Evolutionary conservation across 495 filamentous ascomycete genomes (phyloP).

Genomic region (Talaromyces adpressus): DNA sequence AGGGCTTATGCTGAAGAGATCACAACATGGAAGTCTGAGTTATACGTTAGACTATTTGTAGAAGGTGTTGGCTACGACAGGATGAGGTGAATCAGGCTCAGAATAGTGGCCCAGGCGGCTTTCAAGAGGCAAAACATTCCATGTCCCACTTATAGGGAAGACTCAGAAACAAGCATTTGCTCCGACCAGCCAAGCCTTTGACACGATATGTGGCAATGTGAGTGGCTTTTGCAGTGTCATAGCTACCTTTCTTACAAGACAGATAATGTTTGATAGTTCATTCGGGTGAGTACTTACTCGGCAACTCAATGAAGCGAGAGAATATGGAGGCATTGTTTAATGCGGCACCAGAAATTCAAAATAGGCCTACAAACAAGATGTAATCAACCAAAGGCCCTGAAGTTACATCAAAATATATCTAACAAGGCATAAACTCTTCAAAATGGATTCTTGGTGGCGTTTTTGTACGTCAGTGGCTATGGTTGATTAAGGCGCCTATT

Average conservation of each 20-base stretch:
- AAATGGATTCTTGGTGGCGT: background rate
- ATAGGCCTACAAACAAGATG: background rate
- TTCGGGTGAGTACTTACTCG: background rate
- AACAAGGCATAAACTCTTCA: background rate
- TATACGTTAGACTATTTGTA: background rate
- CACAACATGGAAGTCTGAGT: background rate
- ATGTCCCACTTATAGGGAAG: background rate
- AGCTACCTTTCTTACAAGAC: background rate
- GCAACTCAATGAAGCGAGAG: background rate
- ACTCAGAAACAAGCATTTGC: background rate
- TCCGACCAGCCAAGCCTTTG: background rate
- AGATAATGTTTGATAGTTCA: background rate
- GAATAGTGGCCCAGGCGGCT: background rate
- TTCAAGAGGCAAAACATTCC: background rate
- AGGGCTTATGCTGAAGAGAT: background rate
- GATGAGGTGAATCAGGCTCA: background rate
- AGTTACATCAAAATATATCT: background rate
- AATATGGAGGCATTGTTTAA: background rate
- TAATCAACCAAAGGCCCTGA: background rate
- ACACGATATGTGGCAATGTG: background rate
- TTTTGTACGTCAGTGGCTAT: background rate
- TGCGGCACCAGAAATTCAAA: background rate
- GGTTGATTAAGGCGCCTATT: background rate
- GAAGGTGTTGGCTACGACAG: background rate
- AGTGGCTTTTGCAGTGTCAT: background rate